phyloP scores from a whole-genome alignment of 2,329 filamentous ascomycete genomes.

The Penicillium olsonii region DNA sequence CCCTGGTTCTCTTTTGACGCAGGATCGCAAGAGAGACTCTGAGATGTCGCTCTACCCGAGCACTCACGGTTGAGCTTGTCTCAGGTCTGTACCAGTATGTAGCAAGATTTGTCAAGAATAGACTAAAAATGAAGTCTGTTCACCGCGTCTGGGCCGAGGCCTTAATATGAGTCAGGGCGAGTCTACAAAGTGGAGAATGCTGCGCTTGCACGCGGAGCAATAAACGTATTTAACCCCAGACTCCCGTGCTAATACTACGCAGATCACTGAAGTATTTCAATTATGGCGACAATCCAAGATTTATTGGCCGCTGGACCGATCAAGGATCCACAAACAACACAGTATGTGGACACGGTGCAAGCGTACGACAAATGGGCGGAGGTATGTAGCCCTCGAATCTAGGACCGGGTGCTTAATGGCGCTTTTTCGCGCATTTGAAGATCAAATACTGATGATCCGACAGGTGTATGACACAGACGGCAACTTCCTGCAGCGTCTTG shows the following conservation, averaged over 20 bases:
- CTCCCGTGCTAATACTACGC: too few species aligned
- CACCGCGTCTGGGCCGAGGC: not conserved
- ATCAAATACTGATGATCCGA: slow-evolving; percentile 1
- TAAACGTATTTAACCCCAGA: not conserved
- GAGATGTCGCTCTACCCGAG: not conserved
- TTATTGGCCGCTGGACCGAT: slow-evolving; percentile 9
- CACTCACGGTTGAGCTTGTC: too few species aligned
- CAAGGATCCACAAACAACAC: slow-evolving; percentile 12
- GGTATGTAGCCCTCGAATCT: slow-evolving; percentile 19
- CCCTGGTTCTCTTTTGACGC: slow-evolving; percentile 7
- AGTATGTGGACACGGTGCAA: slow-evolving; percentile 38
- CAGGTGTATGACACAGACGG: slow-evolving; percentile 65
- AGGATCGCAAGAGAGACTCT: slow-evolving; percentile 3
- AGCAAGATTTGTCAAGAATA: too few species aligned
- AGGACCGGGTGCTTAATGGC: not conserved
- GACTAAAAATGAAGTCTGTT: not conserved
- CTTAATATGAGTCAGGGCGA: not conserved
- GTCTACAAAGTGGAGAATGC: not conserved
- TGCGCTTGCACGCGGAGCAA: not conserved
- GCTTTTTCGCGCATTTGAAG: not conserved
- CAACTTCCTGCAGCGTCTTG: slow-evolving; percentile 66
- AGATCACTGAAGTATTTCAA: not conserved
- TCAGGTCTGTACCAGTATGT: too few species aligned
- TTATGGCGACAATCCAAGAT: slow-evolving; percentile 26
- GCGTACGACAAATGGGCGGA: slow-evolving; percentile 43